Percentiles rank a stretch among this genome's conserved stretches.
Evolutionary conservation across 169 alveolate genomes (phyloP).

Genomic region (Plasmodium fragile): DNA sequence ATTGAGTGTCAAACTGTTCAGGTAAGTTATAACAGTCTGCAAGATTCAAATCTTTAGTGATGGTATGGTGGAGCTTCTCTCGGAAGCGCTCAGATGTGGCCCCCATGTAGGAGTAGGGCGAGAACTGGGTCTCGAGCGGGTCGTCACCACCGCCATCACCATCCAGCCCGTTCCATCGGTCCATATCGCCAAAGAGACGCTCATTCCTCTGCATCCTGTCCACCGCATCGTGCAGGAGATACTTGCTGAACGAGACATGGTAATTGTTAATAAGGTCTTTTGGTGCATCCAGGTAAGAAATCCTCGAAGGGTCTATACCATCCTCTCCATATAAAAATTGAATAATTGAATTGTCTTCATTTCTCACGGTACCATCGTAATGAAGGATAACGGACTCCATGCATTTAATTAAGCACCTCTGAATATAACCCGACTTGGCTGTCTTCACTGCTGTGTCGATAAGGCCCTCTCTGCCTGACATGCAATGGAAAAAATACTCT

Average conservation of each 20-base stretch:
- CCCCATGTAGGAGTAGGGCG: slow-evolving; percentile 60
- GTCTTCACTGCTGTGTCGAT: slow-evolving; percentile 99
- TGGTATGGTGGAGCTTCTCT: neutral
- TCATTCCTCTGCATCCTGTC: slow-evolving; percentile 7
- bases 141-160: neutral
- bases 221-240: neutral
- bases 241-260: slow-evolving; percentile 73
- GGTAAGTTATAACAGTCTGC: neutral
- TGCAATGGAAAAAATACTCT: slow-evolving; percentile 99
- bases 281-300: slow-evolving; percentile 91
- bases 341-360: slow-evolving; percentile 95
- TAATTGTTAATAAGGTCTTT: slow-evolving; percentile 83
- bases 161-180: too few relatives aligned
- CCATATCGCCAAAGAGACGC: neutral
- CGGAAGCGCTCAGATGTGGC: slow-evolving; percentile 19
- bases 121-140: slow-evolving; percentile 12
- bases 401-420: slow-evolving; percentile 97
- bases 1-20: slow-evolving; percentile 7
- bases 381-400: slow-evolving; percentile 94
- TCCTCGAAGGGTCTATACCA: slow-evolving; percentile 94
- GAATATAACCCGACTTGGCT: slow-evolving; percentile 97
- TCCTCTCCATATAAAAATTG: slow-evolving; percentile 99
- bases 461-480: slow-evolving; percentile 99
- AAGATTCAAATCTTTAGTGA: slow-evolving; percentile 3
- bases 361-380: slow-evolving; percentile 98